A percentile compares a stretch with the other conserved stretches of the same genome.
Conservation (phyloP, 2,329 filamentous ascomycete species). For the Aspergillus chevalieri region DNA sequence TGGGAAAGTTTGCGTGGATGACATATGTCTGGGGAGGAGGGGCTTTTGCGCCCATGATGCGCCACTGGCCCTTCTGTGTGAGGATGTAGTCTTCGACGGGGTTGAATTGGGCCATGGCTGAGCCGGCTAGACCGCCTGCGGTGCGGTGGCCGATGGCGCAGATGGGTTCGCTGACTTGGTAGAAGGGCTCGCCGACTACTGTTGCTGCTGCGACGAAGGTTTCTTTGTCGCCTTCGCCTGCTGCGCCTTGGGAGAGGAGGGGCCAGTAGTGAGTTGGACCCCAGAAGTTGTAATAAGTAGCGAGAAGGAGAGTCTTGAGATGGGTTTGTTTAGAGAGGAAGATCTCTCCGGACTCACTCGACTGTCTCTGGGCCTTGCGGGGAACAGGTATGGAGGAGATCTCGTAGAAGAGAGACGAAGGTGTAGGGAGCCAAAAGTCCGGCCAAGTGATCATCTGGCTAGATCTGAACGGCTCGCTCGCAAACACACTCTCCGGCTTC, state of each 20-base stretch:
- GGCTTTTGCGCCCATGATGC: constrained; percentile 22
- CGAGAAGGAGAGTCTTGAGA: constrained; percentile 38
- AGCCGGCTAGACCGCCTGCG: constrained; percentile 26
- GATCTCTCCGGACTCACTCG: constrained; percentile 42
- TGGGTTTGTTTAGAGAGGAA: constrained; percentile 41
- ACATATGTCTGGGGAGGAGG: constrained; percentile 30
- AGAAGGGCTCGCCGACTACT: constrained; percentile 34
- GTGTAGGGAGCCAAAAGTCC: constrained; percentile 41
- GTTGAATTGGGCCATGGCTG: constrained; percentile 35
- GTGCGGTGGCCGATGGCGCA: constrained; percentile 27
- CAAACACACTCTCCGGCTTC: constrained; percentile 39
- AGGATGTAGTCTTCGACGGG: constrained; percentile 28
- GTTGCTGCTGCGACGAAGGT: constrained; percentile 44
- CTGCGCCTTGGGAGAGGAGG: constrained; percentile 42
- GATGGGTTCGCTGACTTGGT: constrained; percentile 36
- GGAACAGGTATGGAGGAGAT: constrained; percentile 28
- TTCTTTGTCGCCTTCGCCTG: constrained; percentile 48
- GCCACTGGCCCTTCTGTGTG: constrained; percentile 17
- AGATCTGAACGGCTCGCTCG: constrained; percentile 35
- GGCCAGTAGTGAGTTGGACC: constrained; percentile 43
- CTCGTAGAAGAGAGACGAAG: constrained; percentile 33
- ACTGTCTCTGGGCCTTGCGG: constrained; percentile 19
- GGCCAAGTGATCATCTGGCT: constrained; percentile 43
- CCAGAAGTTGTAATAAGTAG: constrained; percentile 47
- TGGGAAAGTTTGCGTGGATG: constrained; percentile 36